phyloP scores from a whole-genome alignment of 257 asterid genomes.

The Ocimum tenuiflorum region DNA sequence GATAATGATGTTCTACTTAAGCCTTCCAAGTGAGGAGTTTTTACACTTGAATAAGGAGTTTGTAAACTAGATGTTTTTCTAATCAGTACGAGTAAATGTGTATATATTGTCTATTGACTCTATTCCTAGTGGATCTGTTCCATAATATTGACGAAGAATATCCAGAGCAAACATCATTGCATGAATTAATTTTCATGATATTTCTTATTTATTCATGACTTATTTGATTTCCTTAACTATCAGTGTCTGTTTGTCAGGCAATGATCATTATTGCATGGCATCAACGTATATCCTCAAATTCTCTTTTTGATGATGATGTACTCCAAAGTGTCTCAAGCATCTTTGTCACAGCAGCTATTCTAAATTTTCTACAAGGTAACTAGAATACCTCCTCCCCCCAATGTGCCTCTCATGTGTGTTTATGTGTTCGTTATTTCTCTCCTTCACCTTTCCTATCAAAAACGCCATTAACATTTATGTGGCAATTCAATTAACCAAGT shows the following conservation, averaged over 20 bases:
- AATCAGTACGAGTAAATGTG: no score
- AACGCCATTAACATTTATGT: neutral
- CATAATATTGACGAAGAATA: neutral
- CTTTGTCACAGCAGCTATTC: conserved; percentile 85
- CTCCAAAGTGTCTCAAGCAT: conserved; percentile 75
- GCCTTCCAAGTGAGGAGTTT: no score
- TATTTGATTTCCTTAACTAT: conserved; percentile 10
- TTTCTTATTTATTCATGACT: neutral
- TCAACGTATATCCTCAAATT: conserved; percentile 48
- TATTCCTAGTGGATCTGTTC: no score
- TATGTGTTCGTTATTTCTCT: neutral
- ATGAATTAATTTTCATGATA: neutral
- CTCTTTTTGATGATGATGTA: conserved; percentile 55
- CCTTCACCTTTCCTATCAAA: neutral
- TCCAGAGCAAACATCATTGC: neutral
- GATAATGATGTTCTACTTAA: no score
- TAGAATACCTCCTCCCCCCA: neutral
- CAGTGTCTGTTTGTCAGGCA: conserved; percentile 46
- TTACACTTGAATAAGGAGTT: no score
- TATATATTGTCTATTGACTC: no score
- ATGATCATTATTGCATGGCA: conserved; percentile 95
- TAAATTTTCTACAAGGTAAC: conserved; percentile 80
- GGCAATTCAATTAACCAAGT: neutral
- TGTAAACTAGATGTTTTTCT: no score
- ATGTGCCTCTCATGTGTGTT: neutral